Base-by-base conservation (phyloP, 2,329 filamentous ascomycete genomes). In the Cordyceps fumosorosea region DNA sequence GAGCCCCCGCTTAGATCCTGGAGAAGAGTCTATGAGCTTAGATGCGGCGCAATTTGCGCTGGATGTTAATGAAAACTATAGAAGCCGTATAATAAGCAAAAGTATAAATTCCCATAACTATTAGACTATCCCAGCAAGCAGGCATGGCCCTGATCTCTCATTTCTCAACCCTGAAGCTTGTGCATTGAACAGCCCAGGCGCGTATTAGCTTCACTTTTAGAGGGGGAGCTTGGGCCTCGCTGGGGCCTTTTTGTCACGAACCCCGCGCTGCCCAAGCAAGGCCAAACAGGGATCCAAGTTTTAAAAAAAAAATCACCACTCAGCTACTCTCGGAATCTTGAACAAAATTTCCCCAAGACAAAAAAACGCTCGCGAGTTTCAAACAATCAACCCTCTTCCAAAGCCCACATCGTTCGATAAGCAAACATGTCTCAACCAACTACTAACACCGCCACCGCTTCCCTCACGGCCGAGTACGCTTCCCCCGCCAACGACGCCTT, bases 401-500 rank as follows among this genome's bases (percentile, higher is more conserved):
- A 29, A 29, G 29, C 29, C 29, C 29, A 29, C 29, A 29, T 29
- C 42, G 3, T 4, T 32, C 53, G 40, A 26, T 10, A 22, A 18
- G 18, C 24, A 11, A 52, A 64, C 62, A 70, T 62, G 65, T 64
- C 57, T 18, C 50, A 62, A 56, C 51, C 62, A 58, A 47, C 44
- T 11, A 22, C 44, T 14, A 24, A 64, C 29, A 32, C 55, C 29
- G 29, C 29, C 29, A 29, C 29, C 29, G 5, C 29, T 29, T 57
- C 48, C 16, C 75, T 86, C 63, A 74, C 74, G 44, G 83, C 82
- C 56, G 75, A 75, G 54, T 89, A 89, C 76, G 72, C 72, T n/a
- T 84, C 83, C 16, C 75, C 81, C 6, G 68, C 74, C 63, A 81
- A 78, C 72, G 72, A 73, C 3, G 69, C 78, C 42, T 86, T 86